These are phyloP conservation scores for Paratinospora sagittata DNA, from an alignment of 164 flowering plant species.

Conservation along the genomic window DNA sequence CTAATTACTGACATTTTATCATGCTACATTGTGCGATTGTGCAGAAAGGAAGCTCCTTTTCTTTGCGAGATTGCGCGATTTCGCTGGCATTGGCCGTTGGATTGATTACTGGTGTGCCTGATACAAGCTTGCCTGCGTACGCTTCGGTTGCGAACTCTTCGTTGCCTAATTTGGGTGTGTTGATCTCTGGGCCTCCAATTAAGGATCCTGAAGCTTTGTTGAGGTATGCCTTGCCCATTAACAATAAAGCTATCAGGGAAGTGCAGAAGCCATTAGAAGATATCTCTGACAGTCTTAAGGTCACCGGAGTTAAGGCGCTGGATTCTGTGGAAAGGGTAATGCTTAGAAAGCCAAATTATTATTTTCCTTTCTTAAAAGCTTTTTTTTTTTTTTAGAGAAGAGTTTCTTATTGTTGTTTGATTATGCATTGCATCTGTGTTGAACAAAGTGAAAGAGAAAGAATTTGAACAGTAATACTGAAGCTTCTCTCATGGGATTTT, in stretches of 20 bases:
- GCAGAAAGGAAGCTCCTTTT: conserved; percentile 45
- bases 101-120: conserved; percentile 50
- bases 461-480: too few relatives aligned
- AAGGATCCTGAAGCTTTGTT: conserved; percentile 88
- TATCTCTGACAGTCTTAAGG: conserved; percentile 85
- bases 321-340: conserved; percentile 87
- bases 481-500: too few relatives aligned
- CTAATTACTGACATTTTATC: background rate
- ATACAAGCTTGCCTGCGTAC: conserved; percentile 28
- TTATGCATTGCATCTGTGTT: too few relatives aligned
- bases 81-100: conserved; percentile 74
- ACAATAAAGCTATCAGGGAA: conserved; percentile 92
- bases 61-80: conserved; percentile 62
- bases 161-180: conserved; percentile 65
- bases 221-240: conserved; percentile 85
- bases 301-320: conserved; percentile 78
- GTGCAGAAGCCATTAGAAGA: conserved; percentile 97
- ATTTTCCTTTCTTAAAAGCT: too few relatives aligned
- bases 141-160: conserved; percentile 51
- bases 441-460: too few relatives aligned
- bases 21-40: conserved; percentile 3
- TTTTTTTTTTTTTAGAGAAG: too few relatives aligned
- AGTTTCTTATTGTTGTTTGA: background rate
- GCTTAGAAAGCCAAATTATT: conserved; percentile 13
- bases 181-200: conserved; percentile 95